These are phyloP conservation scores for Clavispora vitiphila DNA, from an alignment of 805 yeast genomes.

Conservation along the genomic window DNA sequence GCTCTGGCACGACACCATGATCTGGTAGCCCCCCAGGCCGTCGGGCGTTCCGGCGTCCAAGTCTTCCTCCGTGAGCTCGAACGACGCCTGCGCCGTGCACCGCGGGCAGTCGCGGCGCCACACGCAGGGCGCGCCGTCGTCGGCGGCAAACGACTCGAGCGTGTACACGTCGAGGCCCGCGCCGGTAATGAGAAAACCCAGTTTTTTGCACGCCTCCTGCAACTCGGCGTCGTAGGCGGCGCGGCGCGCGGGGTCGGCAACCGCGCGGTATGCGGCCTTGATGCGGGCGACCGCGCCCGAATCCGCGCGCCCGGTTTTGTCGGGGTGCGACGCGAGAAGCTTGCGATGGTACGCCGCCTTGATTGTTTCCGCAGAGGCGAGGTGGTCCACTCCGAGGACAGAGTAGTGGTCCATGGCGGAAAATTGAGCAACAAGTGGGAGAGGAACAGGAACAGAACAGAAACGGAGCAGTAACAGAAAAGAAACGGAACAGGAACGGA, in stretches of 20 bases:
- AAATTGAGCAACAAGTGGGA: too few relatives aligned
- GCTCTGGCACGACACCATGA: conserved; percentile 72
- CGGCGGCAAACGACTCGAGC: conserved; percentile 55
- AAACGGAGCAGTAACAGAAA: too few relatives aligned
- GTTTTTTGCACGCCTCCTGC: conserved; percentile 23
- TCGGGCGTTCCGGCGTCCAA: conserved; percentile 49
- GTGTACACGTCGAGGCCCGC: conserved; percentile 68
- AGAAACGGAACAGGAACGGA: not conserved
- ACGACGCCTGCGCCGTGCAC: conserved; percentile 50
- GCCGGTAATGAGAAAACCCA: conserved; percentile 44
- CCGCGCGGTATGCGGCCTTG: conserved; percentile 58
- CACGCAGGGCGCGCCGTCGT: conserved; percentile 26
- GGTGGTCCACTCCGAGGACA: conserved; percentile 46
- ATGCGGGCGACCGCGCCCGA: conserved; percentile 36
- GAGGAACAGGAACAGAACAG: too few relatives aligned
- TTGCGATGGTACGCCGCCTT: conserved; percentile 59
- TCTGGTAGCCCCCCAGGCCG: conserved; percentile 52
- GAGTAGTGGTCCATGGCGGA: conserved; percentile 41
- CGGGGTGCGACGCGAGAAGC: conserved; percentile 73
- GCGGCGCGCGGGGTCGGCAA: conserved; percentile 40
- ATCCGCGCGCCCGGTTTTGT: conserved; percentile 39
- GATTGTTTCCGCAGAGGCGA: conserved; percentile 38
- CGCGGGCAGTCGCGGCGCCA: conserved; percentile 63
- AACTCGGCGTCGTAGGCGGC: conserved; percentile 50
- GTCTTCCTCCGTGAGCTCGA: conserved; percentile 56